phyloP scores from a whole-genome alignment of 2,329 filamentous ascomycete species.

The Aspergillus brunneoviolaceus region DNA sequence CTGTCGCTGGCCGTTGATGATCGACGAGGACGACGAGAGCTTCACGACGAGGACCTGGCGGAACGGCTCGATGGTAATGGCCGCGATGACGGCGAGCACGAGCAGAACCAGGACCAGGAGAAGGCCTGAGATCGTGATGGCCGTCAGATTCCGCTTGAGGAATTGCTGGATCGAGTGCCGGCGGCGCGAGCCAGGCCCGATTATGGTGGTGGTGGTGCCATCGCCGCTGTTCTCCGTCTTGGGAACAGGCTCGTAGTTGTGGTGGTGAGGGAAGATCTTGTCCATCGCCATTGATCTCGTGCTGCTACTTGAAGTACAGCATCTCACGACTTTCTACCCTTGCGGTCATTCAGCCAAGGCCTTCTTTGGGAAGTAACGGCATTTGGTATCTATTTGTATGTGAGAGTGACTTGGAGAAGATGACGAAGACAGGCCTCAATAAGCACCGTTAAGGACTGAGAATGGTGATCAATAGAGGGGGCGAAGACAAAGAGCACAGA shows the following conservation, averaged over 20 bases:
- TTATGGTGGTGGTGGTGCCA: not conserved
- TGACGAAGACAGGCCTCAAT: not conserved
- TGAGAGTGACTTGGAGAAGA: not conserved
- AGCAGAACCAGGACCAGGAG: not conserved
- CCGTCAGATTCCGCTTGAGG: not conserved
- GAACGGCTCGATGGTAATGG: not conserved
- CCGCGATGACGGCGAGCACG: not conserved
- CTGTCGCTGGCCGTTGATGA: not conserved
- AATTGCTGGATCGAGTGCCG: not conserved
- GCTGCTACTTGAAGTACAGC: not conserved
- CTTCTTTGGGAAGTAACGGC: not conserved
- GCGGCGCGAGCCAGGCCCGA: not conserved
- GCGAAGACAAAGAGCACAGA: not conserved
- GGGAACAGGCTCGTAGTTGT: not conserved
- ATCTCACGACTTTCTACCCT: not conserved
- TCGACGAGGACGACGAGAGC: not conserved
- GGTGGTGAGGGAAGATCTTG: not conserved
- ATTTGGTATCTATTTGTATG: not conserved
- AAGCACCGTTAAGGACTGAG: not conserved
- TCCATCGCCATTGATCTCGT: not conserved
- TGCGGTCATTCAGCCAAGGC: not conserved
- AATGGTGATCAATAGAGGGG: not conserved
- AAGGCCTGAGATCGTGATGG: not conserved
- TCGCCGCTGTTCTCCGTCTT: not conserved
- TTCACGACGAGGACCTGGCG: not conserved